Conservation (phyloP, 192 early-diverging fungal genomes). For the Umbelopsis isabellina region DNA sequence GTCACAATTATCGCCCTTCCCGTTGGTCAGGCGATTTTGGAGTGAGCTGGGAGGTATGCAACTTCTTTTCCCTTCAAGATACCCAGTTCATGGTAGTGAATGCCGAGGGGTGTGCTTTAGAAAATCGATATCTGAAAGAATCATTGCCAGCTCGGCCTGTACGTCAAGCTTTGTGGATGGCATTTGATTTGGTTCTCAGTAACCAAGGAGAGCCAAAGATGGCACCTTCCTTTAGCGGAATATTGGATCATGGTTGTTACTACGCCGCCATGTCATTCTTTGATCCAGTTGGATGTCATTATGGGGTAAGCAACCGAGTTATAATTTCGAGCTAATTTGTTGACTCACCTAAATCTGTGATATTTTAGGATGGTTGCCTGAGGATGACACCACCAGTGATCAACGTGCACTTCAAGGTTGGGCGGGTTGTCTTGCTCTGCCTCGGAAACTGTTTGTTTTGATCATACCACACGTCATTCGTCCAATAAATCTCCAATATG, state of each 20-base stretch:
- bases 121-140: not conserved
- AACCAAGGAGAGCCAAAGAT: slow-evolving; percentile 1
- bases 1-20: not conserved
- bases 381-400: slow-evolving; percentile 4
- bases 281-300: slow-evolving; percentile 5
- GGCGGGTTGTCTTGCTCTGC: slow-evolving; percentile 21
- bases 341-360: not conserved
- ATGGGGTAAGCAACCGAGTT: slow-evolving; percentile 17
- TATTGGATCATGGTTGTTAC: slow-evolving; percentile 13
- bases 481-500: not conserved
- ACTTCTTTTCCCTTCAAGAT: slow-evolving; percentile 12
- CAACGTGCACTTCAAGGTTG: not conserved
- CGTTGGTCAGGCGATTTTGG: slow-evolving; percentile 22
- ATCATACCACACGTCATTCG: slow-evolving; percentile 7
- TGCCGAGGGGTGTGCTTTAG: slow-evolving; percentile 6
- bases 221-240: not conserved
- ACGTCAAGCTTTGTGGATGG: slow-evolving; percentile 19
- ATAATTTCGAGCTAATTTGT: not conserved
- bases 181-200: slow-evolving; percentile 2
- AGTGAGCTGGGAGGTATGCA: slow-evolving; percentile 12
- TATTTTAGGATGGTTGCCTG: slow-evolving; percentile 24
- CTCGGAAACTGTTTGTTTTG: slow-evolving; percentile 20
- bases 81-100: slow-evolving; percentile 18
- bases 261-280: slow-evolving; percentile 16
- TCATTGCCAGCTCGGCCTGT: not conserved